Evolutionary conservation across 2,329 filamentous ascomycete species (phyloP), one percentile per base, ranked within the genome.

Genomic region (Podosphaera aphanis): DNA sequence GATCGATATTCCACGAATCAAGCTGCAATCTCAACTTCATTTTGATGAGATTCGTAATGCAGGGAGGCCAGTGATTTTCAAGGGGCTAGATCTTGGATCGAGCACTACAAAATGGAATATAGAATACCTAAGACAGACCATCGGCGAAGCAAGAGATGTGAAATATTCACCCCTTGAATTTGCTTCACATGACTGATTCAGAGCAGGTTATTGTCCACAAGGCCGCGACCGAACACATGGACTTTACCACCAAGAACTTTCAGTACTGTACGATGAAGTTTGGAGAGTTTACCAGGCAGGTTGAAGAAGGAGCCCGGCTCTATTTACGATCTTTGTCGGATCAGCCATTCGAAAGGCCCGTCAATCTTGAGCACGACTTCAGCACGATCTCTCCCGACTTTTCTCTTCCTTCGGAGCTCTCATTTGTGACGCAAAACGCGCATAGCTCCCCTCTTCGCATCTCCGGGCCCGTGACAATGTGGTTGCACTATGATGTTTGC

Each of bases 221-320:
- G 51, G 74, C 78, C 18, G 61, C 66, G 5, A 68, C 65, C 3
- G 65, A 71, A 25, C 71, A 71, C 40, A 84, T 93, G 79, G 78
- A 83, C 53, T 93, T 93, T 57, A 76, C 76, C 47, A 66, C 68
- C 40, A 93, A 92, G 61, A 92, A 93, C 59, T 93, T 93, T 57
- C 63, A 65, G 33, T 93, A 93, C 57, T 66, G 70, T 7, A 82
- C 74, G 3, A 76, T 77, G 50, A 56, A 64, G 2, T 83, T 93
- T 52, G 70, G 67, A 1, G 62, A 68, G 0, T 85, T 93, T 57
- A 65, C 86, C 44, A 60, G 71, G 29, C 68, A 71, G 44, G 71
- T 76, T 16, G 60, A 68, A 18, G 57, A 59, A 4, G 80, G 80
- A 10, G 69, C 68, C 36, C 71, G 69, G 49, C 63, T 85, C 31